Base-by-base conservation (phyloP, 2,329 filamentous ascomycete genomes). In the Neonectria sp. region DNA sequence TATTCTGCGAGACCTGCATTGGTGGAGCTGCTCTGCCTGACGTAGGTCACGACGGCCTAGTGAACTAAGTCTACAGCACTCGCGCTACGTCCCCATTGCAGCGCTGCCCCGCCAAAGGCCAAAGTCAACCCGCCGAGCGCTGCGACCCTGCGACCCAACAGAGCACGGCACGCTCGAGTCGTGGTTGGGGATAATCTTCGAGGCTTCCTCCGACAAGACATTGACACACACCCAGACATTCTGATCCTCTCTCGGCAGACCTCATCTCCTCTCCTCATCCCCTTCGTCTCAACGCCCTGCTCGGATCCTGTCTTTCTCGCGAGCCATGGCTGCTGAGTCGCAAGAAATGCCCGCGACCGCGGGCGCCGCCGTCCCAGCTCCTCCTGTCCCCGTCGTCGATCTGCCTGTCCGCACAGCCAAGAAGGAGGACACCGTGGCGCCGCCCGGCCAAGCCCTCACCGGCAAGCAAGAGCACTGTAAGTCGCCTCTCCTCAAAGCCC, bases 391-490 rank as follows among this genome's bases (percentile, higher is more conserved):
- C 37, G 21, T 67, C 27, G 60, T 73, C 48, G 69, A 78, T 63
- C 68, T 80, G 29, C 77, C 79, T n/a, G 71, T 80, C 67, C 79
- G 76, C 60, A 66, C 72, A 40, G 73, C 70, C 31, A 63, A 69
- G 63, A 77, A 73, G 70, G 72, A 70, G 67, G 75, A 71, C 62
- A 71, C 71, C 40, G 70, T 75, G n/a, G 77, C 81, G 63, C 80
- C 83, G 55, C 78, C 82, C 3, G 84, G 82, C 48, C 85, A 88
- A 68, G 73, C 83, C 6, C 83, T 99, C 78, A 97, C 95, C 0
- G 96, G 96, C 73, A 98, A 98, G 84, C 95, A 99, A 87, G 96
- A 99, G 81, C 96, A 99, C 81, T 99, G 95, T 97, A 81, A 76
- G 91, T 82, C 55, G 52, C 25, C 29, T 63, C 48, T 51, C 29